Base-by-base conservation (phyloP, 805 yeast genomes). In the Pichia deserticola region DNA sequence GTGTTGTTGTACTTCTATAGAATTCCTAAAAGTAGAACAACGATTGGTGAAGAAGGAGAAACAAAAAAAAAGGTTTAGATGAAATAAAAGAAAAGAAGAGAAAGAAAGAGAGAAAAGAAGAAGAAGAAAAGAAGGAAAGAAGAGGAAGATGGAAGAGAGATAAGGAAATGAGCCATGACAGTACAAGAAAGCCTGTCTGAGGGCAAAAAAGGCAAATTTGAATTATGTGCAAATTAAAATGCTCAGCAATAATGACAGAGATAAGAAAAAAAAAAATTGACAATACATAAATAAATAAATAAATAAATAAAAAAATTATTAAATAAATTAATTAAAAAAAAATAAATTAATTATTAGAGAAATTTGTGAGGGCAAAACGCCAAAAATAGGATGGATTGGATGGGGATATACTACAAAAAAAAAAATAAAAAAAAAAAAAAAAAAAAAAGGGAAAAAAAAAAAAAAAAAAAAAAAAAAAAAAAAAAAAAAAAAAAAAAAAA, bases 91-190 rank as follows among this genome's bases (percentile, higher is more conserved):
- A 8, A 15, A 37, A 35, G 33, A 40, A 35, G 38, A 42, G 48
- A 41, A 45, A 27, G 38, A 36, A 9, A 37, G 45, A 29, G 28
- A 32, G 29, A 33, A 15, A 34, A 40, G 35, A 42, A 40, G 35
- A 42, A 42, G 48, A 41, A 45, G 28, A 43, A 36, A 9, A 37
- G 45, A 29, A 34, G 36, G 29, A 33, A 15, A 34, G 37, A 40
- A 27, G 36, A 27, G 29, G 37, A 41, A 42, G 28, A 42, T 20
- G 33, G 40, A 15, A 15, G 12, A 28, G 1, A 40, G 40, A 13
- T 34, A 28, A 35, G 40, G 27, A n/a, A 35, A n/a, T n/a, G n/a
- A 12, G 37, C 37, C 37, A 12, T 12, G 37, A 12, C 37, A n/a
- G 37, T 35, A 20, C 20, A 20, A 20, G 20, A 20, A 20, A 20